Evolutionary conservation across 768 basidiomycete species (phyloP).

Genomic region (Clitopilus hobsonii): DNA sequence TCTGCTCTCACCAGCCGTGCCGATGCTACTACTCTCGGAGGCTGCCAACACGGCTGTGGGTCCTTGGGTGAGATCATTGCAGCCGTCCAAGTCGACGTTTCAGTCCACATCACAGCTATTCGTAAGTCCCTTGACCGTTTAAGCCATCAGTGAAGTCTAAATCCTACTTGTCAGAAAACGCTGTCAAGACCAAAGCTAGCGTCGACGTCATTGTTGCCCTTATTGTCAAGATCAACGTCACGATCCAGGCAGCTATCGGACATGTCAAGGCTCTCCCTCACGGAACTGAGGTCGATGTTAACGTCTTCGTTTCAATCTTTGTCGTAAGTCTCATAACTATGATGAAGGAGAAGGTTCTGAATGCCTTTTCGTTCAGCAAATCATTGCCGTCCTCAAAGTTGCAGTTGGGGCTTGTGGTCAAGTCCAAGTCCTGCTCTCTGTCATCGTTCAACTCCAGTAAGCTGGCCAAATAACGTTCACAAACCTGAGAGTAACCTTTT

Average conservation of each 20-base stretch:
- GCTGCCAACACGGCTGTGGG: background rate
- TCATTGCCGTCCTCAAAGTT: background rate
- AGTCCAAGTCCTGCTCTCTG: background rate
- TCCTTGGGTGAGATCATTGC: background rate
- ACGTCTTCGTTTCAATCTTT: background rate
- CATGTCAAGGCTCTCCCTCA: background rate
- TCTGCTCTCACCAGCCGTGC: background rate
- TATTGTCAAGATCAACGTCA: background rate
- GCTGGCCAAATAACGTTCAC: background rate
- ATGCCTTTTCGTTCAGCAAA: background rate
- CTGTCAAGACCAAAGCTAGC: background rate
- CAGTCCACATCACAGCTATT: background rate
- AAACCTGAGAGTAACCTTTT: background rate
- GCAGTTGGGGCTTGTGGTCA: background rate
- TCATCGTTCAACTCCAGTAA: background rate
- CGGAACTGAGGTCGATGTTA: background rate
- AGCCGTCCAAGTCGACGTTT: background rate
- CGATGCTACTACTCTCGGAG: background rate
- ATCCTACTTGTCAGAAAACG: background rate
- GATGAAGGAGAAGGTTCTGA: background rate
- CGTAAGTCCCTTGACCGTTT: too few species aligned
- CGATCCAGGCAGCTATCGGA: background rate
- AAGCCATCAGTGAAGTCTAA: too few species aligned
- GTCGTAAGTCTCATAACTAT: background rate
- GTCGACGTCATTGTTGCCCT: background rate